Base-by-base conservation (phyloP, 2,329 filamentous ascomycete species). In the Ceratocystiopsis minuta region DNA sequence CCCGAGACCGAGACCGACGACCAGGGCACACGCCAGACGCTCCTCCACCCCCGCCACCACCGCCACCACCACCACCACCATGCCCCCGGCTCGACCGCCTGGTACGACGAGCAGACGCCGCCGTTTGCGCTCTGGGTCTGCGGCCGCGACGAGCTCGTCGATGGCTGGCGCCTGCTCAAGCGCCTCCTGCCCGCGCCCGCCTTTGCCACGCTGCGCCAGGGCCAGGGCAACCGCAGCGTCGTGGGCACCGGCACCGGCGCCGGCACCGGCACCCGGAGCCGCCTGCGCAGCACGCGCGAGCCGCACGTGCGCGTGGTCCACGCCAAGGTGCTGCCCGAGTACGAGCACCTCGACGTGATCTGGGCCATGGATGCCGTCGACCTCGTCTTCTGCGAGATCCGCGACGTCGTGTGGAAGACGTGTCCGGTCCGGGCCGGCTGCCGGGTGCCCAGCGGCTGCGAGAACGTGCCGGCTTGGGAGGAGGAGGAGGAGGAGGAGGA, bases 301-400 rank as follows among this genome's bases (percentile, higher is more conserved):
- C 88, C 88, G 2, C 67, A 84, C 53, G 84, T 92, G 10, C 65
- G 70, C 34, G 62, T 95, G 6, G 82, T 94, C 5, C 82, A 94
- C 59, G 71, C 72, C 48, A 92, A 84, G 55, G 65, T 92, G 17
- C 80, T 95, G 36, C 75, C 83, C 3, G 83, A 80, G 38, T 93
- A 94, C 56, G 88, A 95, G 61, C 88, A 96, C 59, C 68, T 96
- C 5, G 88, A 95, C 60, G 84, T 95, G 2, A 75, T 96, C 34
- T 95, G 88, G 88, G 86, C 87, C 0, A 84, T 95, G 67, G 86
- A 95, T 54, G 75, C 77, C 0, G 74, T 86, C 15, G 78, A 88
- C 38, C 73, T 88, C 56, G 82, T 95, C 1, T 90, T 87, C 6
- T 68, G 65, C 43, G 87, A 93, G 60, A 64, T 95, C 0, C 70